Evolutionary conservation across 805 yeast species (phyloP).

Genomic region (Candida oleophila): DNA sequence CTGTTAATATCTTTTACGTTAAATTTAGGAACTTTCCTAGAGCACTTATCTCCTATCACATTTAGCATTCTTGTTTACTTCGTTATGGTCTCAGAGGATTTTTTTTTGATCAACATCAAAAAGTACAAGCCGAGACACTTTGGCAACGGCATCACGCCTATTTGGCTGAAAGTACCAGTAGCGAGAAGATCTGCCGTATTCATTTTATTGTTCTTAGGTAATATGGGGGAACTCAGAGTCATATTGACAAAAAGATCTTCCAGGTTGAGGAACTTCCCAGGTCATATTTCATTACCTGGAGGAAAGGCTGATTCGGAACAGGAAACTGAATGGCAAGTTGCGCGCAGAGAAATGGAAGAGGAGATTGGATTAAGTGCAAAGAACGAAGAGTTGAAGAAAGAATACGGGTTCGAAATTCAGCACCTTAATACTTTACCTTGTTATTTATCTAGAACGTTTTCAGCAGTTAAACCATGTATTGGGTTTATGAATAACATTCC

Average conservation of each 20-base stretch:
- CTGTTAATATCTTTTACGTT: too few relatives aligned
- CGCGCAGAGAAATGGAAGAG: conserved; percentile 82
- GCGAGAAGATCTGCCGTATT: conserved; percentile 77
- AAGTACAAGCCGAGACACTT: conserved; percentile 33
- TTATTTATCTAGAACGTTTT: conserved; percentile 75
- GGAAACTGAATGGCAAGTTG: conserved; percentile 68
- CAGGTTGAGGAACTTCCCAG: conserved; percentile 70
- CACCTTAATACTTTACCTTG: conserved; percentile 67
- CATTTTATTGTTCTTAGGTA: conserved; percentile 69
- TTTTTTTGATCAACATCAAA: conserved; percentile 29
- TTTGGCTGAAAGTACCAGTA: conserved; percentile 68
- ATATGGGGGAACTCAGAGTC: conserved; percentile 72
- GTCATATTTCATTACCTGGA: conserved; percentile 92
- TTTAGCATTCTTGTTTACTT: neutral
- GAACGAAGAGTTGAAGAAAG: conserved; percentile 40
- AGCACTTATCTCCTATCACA: too few relatives aligned
- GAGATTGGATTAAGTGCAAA: conserved; percentile 73
- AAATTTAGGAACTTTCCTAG: neutral
- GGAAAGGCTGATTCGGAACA: conserved; percentile 78
- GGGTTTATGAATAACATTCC: conserved; percentile 55
- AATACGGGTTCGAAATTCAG: conserved; percentile 59
- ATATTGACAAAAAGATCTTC: conserved; percentile 77
- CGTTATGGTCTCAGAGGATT: conserved; percentile 14
- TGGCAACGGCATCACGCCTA: conserved; percentile 27
- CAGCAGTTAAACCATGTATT: conserved; percentile 80